Evolutionary conservation across 176 grass and related monocot species (phyloP).

Genomic region (Hyparrhenia diplandra): DNA sequence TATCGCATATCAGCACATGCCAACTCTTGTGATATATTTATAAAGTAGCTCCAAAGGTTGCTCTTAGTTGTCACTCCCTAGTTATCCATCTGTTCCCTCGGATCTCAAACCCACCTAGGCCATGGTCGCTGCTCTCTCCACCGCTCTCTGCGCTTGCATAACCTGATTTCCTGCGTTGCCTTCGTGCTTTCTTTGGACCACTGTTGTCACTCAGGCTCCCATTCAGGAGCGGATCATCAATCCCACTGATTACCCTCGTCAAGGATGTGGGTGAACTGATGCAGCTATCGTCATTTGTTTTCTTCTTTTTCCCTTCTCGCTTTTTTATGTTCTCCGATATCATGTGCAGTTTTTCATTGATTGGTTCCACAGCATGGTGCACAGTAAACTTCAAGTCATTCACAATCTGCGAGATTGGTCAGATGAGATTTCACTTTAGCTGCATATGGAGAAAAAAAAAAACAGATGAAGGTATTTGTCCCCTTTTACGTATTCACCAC

Average conservation of each 20-base stretch:
- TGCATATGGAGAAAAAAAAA: neutral
- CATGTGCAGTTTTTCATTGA: constrained; percentile 77
- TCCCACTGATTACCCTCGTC: constrained; percentile 62
- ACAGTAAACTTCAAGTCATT: constrained; percentile 98
- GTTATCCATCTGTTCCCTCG: constrained; percentile 69
- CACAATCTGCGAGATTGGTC: constrained; percentile 57
- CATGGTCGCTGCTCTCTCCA: constrained; percentile 67
- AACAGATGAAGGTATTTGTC: neutral
- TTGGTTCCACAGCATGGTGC: constrained; percentile 75
- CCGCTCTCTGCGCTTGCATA: constrained; percentile 39
- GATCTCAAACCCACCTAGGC: constrained; percentile 55
- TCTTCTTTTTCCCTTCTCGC: constrained; percentile 54
- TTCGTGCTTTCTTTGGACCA: constrained; percentile 37
- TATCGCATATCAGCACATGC: neutral
- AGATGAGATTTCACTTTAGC: neutral
- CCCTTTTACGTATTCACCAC: constrained; percentile 84
- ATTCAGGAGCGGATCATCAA: constrained; percentile 78
- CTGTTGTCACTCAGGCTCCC: constrained; percentile 78
- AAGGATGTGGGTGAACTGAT: constrained; percentile 46
- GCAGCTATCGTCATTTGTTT: constrained; percentile 71
- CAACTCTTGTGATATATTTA: neutral
- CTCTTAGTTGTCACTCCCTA: constrained; percentile 44
- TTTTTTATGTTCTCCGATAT: constrained; percentile 92
- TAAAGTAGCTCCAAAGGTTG: neutral
- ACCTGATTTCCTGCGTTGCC: constrained; percentile 52